Evolutionary conservation across 2,329 filamentous ascomycete species (phyloP).

Genomic region (Alternaria gansuensis): DNA sequence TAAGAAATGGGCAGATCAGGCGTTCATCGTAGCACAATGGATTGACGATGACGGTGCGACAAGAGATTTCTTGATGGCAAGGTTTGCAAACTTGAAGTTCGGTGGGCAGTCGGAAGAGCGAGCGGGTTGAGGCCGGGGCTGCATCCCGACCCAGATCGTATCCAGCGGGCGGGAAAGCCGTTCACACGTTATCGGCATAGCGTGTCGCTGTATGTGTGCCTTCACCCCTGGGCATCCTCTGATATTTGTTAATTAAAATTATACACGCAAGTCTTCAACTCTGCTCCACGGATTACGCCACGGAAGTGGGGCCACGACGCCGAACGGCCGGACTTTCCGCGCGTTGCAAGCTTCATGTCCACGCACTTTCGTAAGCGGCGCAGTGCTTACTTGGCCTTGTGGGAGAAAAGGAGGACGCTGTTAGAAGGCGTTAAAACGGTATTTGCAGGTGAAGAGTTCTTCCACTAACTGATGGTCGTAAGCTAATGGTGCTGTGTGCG

Average conservation of each 20-base stretch:
- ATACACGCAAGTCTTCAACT: conserved; percentile 13
- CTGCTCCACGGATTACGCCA: conserved; percentile 19
- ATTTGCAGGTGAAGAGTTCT: not conserved
- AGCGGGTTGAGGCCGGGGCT: not conserved
- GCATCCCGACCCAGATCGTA: not conserved
- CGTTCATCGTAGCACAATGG: conserved; percentile 68
- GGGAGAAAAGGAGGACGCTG: not conserved
- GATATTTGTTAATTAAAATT: conserved; percentile 4
- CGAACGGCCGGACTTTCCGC: conserved; percentile 12
- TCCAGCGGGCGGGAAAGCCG: conserved; percentile 5
- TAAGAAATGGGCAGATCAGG: conserved; percentile 69
- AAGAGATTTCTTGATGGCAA: conserved; percentile 49
- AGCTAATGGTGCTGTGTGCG: not conserved
- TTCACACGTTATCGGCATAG: conserved; percentile 7
- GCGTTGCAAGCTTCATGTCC: conserved; percentile 2
- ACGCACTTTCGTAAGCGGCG: not conserved
- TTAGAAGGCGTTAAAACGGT: not conserved
- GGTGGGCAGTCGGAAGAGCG: conserved; percentile 4
- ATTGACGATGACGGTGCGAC: conserved; percentile 60
- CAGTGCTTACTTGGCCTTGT: not conserved
- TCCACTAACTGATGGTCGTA: not conserved
- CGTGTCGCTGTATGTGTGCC: conserved; percentile 12
- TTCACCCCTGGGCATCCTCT: conserved; percentile 9
- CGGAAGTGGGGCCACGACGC: conserved; percentile 19
- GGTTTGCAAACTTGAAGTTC: conserved; percentile 52